Evolutionary conservation across 768 basidiomycete species (phyloP).

Genomic region (Myochromella boudieri): DNA sequence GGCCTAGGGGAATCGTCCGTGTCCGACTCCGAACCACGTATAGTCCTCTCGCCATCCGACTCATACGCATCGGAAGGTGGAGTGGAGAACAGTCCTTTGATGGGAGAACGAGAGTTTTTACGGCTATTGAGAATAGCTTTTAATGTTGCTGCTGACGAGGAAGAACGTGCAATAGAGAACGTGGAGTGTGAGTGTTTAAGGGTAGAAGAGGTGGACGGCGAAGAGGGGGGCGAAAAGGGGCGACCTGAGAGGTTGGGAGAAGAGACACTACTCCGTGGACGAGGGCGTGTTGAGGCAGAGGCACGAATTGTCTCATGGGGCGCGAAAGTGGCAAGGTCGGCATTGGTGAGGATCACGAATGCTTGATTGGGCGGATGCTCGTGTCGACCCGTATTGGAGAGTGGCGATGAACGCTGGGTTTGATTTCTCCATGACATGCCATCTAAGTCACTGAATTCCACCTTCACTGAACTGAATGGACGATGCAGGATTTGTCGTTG

Average conservation of each 20-base stretch:
- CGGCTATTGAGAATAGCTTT: slow-evolving; percentile 18
- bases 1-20: slow-evolving; percentile 1
- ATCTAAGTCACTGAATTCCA: slow-evolving; percentile 62
- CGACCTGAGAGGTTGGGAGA: slow-evolving; percentile 23
- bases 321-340: slow-evolving; percentile 33
- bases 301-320: slow-evolving; percentile 41
- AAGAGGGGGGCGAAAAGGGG: slow-evolving; percentile 10
- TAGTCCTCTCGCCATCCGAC: slow-evolving; percentile 12
- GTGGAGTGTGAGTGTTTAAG: slow-evolving; percentile 8
- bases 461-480: slow-evolving; percentile 56
- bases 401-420: neutral
- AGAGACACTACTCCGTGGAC: slow-evolving; percentile 15
- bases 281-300: slow-evolving; percentile 18
- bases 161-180: neutral
- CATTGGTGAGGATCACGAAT: slow-evolving; percentile 35
- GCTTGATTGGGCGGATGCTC: slow-evolving; percentile 12
- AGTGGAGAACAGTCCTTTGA: slow-evolving; percentile 27
- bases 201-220: neutral
- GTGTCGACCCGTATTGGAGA: slow-evolving; percentile 1
- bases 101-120: slow-evolving; percentile 27
- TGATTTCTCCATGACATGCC: slow-evolving; percentile 57
- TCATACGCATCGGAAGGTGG: slow-evolving; percentile 4
- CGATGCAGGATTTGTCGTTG: slow-evolving; percentile 36
- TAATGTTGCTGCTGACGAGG: slow-evolving; percentile 7
- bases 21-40: slow-evolving; percentile 11